A percentile compares a stretch with the other conserved stretches of the same genome.
phyloP scores from a whole-genome alignment of 805 yeast species.

The Candida piceae region DNA sequence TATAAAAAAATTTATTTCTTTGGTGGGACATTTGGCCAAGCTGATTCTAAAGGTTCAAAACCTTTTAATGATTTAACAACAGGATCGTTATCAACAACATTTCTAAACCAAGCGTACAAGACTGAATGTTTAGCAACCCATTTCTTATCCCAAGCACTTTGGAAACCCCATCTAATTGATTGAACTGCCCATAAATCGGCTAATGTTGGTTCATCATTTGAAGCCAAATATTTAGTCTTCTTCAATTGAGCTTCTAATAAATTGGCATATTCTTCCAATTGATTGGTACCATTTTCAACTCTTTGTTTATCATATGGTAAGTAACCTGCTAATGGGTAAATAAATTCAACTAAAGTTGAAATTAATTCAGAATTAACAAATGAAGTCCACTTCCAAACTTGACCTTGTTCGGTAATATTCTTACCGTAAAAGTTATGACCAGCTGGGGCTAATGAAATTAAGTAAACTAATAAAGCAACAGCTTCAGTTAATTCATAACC shows the following conservation, averaged over 20 bases:
- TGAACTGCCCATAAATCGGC: conserved; percentile 36
- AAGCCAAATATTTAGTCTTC: conserved; percentile 32
- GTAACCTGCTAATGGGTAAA: conserved; percentile 55
- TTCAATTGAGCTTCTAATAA: conserved; percentile 31
- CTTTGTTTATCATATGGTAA: conserved; percentile 64
- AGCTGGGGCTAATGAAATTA: conserved; percentile 31
- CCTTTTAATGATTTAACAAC: conserved; percentile 5
- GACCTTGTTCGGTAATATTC: conserved; percentile 53
- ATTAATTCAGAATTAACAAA: conserved; percentile 63
- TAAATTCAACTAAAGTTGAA: conserved; percentile 38
- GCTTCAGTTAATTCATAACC: conserved; percentile 64
- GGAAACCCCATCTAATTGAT: conserved; percentile 36
- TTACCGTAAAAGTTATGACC: conserved; percentile 49
- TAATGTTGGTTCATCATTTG: conserved; percentile 31
- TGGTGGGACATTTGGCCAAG: conserved; percentile 1
- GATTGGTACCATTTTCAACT: conserved; percentile 12
- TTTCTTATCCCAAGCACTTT: conserved; percentile 29
- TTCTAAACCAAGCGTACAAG: conserved; percentile 39
- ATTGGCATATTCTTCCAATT: conserved; percentile 5
- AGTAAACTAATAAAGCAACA: conserved; percentile 53
- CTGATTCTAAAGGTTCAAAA: conserved; percentile 1
- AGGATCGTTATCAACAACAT: conserved; percentile 33
- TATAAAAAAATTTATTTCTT: background rate
- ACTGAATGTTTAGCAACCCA: conserved; percentile 42
- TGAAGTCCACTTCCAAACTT: conserved; percentile 71